Base-by-base conservation (phyloP, 768 basidiomycete genomes). In the Boletus rubroflammeus region DNA sequence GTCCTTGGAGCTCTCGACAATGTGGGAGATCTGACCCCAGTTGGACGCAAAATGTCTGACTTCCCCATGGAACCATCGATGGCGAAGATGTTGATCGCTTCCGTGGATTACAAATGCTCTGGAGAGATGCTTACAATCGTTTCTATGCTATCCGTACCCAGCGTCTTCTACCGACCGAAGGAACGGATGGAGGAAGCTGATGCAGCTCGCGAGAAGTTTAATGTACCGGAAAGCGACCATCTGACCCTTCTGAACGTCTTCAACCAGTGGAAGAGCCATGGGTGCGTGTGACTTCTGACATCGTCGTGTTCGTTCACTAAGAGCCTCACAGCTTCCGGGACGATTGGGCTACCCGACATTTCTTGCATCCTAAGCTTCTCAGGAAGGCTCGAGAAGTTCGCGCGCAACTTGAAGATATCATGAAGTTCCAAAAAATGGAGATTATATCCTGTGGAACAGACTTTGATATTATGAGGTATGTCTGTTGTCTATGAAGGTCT, bases 31-130 rank as follows among this genome's bases (percentile, higher is more conserved):
- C 76, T 99, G 57, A 99, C 96, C 3, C 81, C 86, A 2, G 80
- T 85, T 51, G 97, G 97, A 6, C 83, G 90, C 50, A 97, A 97
- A 75, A 98, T 99, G 95, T 95, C 93, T 14, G 93, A 98, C 65
- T 98, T 98, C 73, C 97, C 97, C 4, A 98, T 99, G 95, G 96
- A 98, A 67, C 96, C 96, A 2, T 94, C 92, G 1, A 92, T 99
- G 84, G 94, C 93, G 23, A 98, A 98, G 78, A 98, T 99, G 93
- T 78, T 99, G 53, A 98, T 98, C 65, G 62, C 62, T 21, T 88
- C 86, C 31, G 93, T 96, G 59, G 95, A 97, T 34, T 93, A 93
- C 70, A 84, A 82, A 62, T 98, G 96, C 71, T 95, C 93, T 13
- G 75, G 82, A 7, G 96, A 98, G 76, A 97, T 98, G 91, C 76